phyloP scores from a whole-genome alignment of 345 rosid genomes.

The Cardamine occulta region DNA sequence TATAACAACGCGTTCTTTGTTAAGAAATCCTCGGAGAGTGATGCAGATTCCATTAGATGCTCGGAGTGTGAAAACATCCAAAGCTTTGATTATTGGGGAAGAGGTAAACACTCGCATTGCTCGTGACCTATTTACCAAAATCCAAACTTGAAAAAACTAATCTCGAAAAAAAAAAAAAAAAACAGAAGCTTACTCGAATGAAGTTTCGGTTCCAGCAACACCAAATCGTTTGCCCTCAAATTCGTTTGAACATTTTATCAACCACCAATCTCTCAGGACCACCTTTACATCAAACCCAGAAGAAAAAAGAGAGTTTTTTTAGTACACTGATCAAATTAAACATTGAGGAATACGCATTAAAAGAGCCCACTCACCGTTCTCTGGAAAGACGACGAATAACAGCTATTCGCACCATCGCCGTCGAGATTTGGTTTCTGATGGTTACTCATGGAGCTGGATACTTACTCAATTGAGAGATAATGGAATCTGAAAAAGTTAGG shows the following conservation, averaged over 20 bases:
- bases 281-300: constrained; percentile 49
- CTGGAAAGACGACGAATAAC: constrained; percentile 21
- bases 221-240: constrained; percentile 65
- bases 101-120: constrained; percentile 67
- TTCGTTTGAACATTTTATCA: constrained; percentile 53
- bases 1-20: constrained; percentile 48
- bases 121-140: constrained; percentile 43
- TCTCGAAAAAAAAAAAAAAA: neutral
- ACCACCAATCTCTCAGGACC: constrained; percentile 75
- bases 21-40: constrained; percentile 59
- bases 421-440: neutral
- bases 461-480: neutral
- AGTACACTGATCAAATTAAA: neutral
- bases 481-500: constrained; percentile 13
- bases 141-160: neutral
- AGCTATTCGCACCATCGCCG: neutral
- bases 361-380: constrained; percentile 27
- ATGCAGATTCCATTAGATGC: constrained; percentile 71
- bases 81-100: constrained; percentile 65
- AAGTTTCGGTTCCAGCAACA: constrained; percentile 60
- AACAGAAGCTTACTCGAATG: constrained; percentile 48
- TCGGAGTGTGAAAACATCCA: constrained; percentile 65
- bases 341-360: neutral
- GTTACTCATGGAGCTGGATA: constrained; percentile 24
- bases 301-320: neutral